Evolutionary conservation across 768 basidiomycete genomes (phyloP).

Genomic region (Obba rivulosa): DNA sequence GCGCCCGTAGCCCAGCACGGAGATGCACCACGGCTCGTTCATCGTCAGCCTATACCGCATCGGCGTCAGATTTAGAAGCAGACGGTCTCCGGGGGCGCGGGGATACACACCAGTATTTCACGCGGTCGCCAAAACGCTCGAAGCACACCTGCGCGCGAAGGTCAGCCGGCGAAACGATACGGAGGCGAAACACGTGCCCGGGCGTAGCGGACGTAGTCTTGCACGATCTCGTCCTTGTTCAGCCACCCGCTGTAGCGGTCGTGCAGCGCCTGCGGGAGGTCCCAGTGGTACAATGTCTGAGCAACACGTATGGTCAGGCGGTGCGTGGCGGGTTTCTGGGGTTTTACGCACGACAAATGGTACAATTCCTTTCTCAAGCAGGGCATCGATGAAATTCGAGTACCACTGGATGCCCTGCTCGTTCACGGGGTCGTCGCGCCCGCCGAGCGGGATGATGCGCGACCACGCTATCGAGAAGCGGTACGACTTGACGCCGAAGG

Average conservation of each 20-base stretch:
- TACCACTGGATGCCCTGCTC: conserved; percentile 65
- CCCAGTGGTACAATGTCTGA: conserved; percentile 75
- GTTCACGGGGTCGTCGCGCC: conserved; percentile 69
- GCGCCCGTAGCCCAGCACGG: conserved; percentile 64
- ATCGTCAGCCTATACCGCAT: conserved; percentile 66
- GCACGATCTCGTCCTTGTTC: conserved; percentile 63
- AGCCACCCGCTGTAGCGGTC: conserved; percentile 75
- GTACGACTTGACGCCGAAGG: conserved; percentile 67
- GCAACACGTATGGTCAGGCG: background rate
- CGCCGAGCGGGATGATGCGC: conserved; percentile 68
- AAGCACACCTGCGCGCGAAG: conserved; percentile 55
- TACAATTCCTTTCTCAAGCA: conserved; percentile 56
- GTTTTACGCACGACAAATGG: conserved; percentile 62
- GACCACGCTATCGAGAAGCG: conserved; percentile 77
- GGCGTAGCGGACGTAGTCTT: conserved; percentile 60
- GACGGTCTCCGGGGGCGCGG: background rate
- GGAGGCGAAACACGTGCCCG: conserved; percentile 8
- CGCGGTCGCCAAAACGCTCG: conserved; percentile 67
- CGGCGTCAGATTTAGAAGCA: conserved; percentile 13
- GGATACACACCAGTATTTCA: conserved; percentile 60
- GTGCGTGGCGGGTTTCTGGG: background rate
- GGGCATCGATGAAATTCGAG: conserved; percentile 62
- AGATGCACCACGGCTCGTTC: conserved; percentile 73
- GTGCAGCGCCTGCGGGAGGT: conserved; percentile 69
- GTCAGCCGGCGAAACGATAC: background rate